These are phyloP conservation scores for Trichoderma breve DNA, from an alignment of 2,329 filamentous ascomycete species.

Conservation along the genomic window DNA sequence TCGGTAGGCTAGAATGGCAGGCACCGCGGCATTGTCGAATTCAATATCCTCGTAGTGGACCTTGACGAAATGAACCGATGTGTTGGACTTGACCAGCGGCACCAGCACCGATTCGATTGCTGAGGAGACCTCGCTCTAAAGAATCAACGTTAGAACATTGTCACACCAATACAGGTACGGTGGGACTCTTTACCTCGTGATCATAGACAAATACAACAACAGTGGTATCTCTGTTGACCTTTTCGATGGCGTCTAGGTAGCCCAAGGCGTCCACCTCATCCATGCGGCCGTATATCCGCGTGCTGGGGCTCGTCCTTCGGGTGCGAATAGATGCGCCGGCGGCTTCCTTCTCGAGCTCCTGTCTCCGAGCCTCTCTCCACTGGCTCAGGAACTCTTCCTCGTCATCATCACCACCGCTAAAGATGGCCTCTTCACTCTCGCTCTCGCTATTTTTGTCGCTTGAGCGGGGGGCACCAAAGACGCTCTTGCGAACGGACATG, in stretches of 20 bases:
- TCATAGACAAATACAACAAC: slow-evolving; percentile 96
- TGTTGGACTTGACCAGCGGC: slow-evolving; percentile 69
- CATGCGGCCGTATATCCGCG: slow-evolving; percentile 73
- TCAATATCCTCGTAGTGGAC: slow-evolving; percentile 90
- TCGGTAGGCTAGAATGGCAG: slow-evolving; percentile 84
- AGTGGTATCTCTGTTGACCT: slow-evolving; percentile 73
- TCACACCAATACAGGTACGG: neutral
- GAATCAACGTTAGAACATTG: slow-evolving; percentile 28
- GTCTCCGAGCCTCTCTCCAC: slow-evolving; percentile 79
- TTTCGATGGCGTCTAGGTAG: slow-evolving; percentile 95
- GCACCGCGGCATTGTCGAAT: slow-evolving; percentile 85
- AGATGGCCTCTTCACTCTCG: slow-evolving; percentile 46
- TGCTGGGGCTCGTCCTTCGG: slow-evolving; percentile 71
- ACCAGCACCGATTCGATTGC: slow-evolving; percentile 76
- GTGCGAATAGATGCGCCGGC: slow-evolving; percentile 55
- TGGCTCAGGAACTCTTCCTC: slow-evolving; percentile 77
- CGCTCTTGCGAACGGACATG: slow-evolving; percentile 52
- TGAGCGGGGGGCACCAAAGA: slow-evolving; percentile 46
- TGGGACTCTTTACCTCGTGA: slow-evolving; percentile 62
- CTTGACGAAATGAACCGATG: slow-evolving; percentile 80
- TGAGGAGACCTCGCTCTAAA: slow-evolving; percentile 72
- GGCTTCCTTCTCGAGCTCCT: slow-evolving; percentile 68
- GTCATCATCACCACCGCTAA: slow-evolving; percentile 50
- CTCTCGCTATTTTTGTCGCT: slow-evolving; percentile 39
- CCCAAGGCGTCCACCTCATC: slow-evolving; percentile 85